Percentiles rank a stretch among this genome's conserved stretches.
Conservation (phyloP, 2,329 filamentous ascomycete species). For the Claviceps humidiphila region DNA sequence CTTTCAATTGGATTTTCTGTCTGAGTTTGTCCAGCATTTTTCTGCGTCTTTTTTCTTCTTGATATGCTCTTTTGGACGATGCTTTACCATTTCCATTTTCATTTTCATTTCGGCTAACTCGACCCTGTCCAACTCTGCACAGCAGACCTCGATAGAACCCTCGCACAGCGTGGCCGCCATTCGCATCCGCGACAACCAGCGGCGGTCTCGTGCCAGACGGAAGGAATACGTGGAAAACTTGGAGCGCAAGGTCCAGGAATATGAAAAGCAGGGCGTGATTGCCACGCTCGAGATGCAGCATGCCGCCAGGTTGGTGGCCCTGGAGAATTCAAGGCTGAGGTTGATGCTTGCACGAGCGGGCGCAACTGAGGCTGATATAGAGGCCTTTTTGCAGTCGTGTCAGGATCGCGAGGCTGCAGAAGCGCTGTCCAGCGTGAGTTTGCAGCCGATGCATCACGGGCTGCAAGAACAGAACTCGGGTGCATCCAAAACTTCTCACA, state of each 20-base stretch:
- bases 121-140: not conserved
- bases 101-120: not conserved
- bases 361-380: constrained; percentile 24
- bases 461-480: not conserved
- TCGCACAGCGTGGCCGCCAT: constrained; percentile 20
- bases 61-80: not conserved
- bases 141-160: constrained; percentile 6
- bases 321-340: constrained; percentile 33
- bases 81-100: not conserved
- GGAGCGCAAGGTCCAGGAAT: constrained; percentile 31
- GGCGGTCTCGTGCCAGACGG: constrained; percentile 36
- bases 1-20: not conserved
- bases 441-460: constrained; percentile 5
- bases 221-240: constrained; percentile 36
- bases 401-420: constrained; percentile 19
- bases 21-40: not conserved
- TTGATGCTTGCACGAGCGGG: constrained; percentile 27
- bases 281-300: constrained; percentile 41
- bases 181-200: constrained; percentile 39
- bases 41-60: not conserved
- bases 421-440: constrained; percentile 9
- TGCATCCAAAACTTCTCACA: not conserved
- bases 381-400: constrained; percentile 25
- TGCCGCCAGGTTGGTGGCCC: constrained; percentile 34
- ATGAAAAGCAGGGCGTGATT: constrained; percentile 33